These are phyloP conservation scores for Xylariaceae sp. DNA, from an alignment of 2,329 filamentous ascomycete genomes.

Conservation along the genomic window DNA sequence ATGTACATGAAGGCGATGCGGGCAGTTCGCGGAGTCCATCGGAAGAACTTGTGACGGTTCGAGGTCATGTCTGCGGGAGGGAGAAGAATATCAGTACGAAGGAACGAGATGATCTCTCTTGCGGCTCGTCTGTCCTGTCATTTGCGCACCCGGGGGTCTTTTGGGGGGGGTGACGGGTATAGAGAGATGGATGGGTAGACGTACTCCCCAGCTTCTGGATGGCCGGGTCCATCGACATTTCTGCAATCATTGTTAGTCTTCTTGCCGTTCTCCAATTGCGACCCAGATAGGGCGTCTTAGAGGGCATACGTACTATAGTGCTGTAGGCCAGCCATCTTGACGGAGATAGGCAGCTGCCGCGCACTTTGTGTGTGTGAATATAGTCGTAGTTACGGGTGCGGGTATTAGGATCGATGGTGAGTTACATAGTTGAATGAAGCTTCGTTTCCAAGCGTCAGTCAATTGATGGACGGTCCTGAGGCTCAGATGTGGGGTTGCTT, in stretches of 20 bases:
- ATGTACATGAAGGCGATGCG: constrained; percentile 79
- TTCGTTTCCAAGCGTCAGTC: constrained; percentile 14
- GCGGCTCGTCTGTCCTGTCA: not conserved
- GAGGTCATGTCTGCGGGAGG: constrained; percentile 69
- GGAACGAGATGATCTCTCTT: not conserved
- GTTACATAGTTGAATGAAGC: constrained; percentile 20
- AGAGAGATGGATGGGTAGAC: constrained; percentile 36
- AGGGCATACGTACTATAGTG: constrained; percentile 44
- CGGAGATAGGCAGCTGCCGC: constrained; percentile 20
- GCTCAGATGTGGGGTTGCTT: constrained; percentile 7
- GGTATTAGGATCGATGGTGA: constrained; percentile 12
- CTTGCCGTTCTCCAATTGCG: constrained; percentile 13
- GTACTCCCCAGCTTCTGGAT: constrained; percentile 50
- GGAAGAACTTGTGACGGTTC: constrained; percentile 92
- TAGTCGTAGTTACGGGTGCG: constrained; percentile 16
- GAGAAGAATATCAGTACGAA: constrained; percentile 20
- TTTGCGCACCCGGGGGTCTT: not conserved
- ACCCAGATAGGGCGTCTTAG: not conserved
- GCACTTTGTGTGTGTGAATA: constrained; percentile 21
- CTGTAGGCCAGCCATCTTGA: constrained; percentile 48
- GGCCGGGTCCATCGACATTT: constrained; percentile 51
- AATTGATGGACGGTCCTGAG: constrained; percentile 4
- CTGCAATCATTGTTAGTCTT: constrained; percentile 41
- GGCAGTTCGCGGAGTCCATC: constrained; percentile 85
- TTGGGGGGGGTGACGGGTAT: not conserved